Evolutionary conservation across 1,139 yeast genomes (phyloP), one percentile per base, ranked within the genome.

Genomic region (Kodamaea plutei): DNA sequence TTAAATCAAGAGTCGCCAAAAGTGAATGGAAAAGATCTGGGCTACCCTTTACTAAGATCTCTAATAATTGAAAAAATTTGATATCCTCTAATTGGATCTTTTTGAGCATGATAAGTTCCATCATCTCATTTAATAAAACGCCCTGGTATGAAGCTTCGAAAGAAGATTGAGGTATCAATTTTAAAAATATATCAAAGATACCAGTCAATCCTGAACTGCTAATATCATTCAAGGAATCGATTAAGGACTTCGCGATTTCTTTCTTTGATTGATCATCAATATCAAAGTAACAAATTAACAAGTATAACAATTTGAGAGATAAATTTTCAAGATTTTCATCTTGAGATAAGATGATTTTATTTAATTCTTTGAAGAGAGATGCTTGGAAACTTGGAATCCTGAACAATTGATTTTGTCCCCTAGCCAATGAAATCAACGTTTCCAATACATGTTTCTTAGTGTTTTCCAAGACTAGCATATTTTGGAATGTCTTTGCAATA

Each of bases 401-500:
- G 6, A 15, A 25, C 6, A 18, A 20, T 3, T 26, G 11, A 10
- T 25, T 30, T n/a, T 21, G 27, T 17, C 23, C 19, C 14, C 14
- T 18, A n/a, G 30, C 30, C 21, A 33, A 31, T 13, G 20, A 39
- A 6, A 52, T 52, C 32, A 68, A 52, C 6, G 56, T 54, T 22
- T 56, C 62, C 15, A 66, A 48, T 1, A 70, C 55, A 4, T 46
- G 45, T 26, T 53, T 52, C 12, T 52, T 57, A 2, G 68, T 57
- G 4, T 61, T 64, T 35, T 67, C 73, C 33, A 51, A 55, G 12
- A 44, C 50, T 35, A 69, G 50, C 9, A 64, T 32, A 14, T 33
- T 33, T 11, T 30, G 23, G 21, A 43, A 41, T 2, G 38, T 32
- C 5, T 25, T 16, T n/a, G 30, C 29, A 20, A 35, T 37, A 8